Conservation (phyloP, 345 rosid genomes). For the Linum usitatissimum region DNA sequence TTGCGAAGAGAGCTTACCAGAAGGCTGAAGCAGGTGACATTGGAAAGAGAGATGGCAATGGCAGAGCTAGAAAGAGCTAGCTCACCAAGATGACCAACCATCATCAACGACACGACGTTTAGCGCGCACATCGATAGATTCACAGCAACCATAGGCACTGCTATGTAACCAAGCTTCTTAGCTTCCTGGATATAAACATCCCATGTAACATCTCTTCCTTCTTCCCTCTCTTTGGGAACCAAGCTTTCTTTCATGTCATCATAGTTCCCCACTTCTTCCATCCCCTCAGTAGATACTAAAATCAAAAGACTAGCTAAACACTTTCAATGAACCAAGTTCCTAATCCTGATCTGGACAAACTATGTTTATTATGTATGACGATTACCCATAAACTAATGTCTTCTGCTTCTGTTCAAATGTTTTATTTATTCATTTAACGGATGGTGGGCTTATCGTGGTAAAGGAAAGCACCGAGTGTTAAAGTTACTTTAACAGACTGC, state of each 20-base stretch:
- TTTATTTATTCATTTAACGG: no score
- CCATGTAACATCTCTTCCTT: background rate
- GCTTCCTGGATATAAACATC: conserved; percentile 9
- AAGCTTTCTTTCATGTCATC: conserved; percentile 10
- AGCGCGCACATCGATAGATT: conserved; percentile 1
- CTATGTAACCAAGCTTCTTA: conserved; percentile 7
- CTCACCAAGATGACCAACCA: conserved; percentile 16
- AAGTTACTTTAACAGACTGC: background rate
- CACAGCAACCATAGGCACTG: conserved; percentile 14
- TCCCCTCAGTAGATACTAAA: no score
- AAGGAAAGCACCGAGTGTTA: background rate
- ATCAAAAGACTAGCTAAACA: no score
- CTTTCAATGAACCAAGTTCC: no score
- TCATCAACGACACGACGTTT: conserved; percentile 10
- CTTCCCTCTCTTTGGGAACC: background rate
- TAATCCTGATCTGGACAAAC: background rate
- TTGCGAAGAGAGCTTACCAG: conserved; percentile 3
- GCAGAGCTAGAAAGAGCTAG: conserved; percentile 11
- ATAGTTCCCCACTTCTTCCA: no score
- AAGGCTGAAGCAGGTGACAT: conserved; percentile 15
- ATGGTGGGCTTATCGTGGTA: background rate
- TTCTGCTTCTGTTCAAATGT: background rate
- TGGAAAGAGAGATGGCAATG: conserved; percentile 11
- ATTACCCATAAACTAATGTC: no score
- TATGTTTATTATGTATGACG: background rate